A percentile compares a stretch with the other conserved stretches of the same genome.
These are phyloP conservation scores for Cordyceps fumosorosea DNA, from an alignment of 2,329 filamentous ascomycete genomes.

Conservation along the genomic window DNA sequence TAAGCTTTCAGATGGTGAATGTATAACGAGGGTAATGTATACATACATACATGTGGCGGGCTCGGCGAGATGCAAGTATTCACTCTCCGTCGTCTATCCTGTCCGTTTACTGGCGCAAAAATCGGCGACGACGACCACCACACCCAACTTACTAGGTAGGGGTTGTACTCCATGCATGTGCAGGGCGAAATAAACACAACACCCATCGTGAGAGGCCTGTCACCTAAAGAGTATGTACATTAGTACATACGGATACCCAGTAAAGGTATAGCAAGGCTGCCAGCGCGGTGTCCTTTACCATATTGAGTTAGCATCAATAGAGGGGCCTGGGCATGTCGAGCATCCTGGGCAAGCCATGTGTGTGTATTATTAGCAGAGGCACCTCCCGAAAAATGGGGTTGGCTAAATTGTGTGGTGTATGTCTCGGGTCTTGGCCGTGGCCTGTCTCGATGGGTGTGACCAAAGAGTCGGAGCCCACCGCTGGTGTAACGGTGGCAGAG, in stretches of 20 bases:
- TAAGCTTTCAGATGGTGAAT: neutral
- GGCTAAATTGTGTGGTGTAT: neutral
- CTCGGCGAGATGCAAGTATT: neutral
- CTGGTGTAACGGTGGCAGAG: slow-evolving; percentile 5
- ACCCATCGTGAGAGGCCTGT: neutral
- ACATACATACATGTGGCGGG: neutral
- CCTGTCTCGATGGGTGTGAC: neutral
- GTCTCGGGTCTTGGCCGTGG: slow-evolving; percentile 12
- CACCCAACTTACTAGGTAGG: neutral
- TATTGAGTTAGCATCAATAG: neutral
- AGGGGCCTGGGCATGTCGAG: neutral
- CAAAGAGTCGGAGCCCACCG: neutral
- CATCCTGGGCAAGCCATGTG: slow-evolving; percentile 9
- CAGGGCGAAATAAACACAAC: neutral
- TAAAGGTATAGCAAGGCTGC: slow-evolving; percentile 3
- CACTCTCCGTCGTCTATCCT: slow-evolving; percentile 4
- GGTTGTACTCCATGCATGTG: neutral
- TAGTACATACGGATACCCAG: neutral
- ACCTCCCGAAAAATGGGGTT: slow-evolving; percentile 7
- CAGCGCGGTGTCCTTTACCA: slow-evolving; percentile 9
- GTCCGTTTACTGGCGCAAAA: neutral
- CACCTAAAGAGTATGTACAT: neutral
- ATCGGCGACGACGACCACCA: neutral
- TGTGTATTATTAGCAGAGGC: slow-evolving; percentile 9
- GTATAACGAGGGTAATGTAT: neutral